phyloP scores from a whole-genome alignment of 306 rosid genomes.

The Vigna reflexopilosa region DNA sequence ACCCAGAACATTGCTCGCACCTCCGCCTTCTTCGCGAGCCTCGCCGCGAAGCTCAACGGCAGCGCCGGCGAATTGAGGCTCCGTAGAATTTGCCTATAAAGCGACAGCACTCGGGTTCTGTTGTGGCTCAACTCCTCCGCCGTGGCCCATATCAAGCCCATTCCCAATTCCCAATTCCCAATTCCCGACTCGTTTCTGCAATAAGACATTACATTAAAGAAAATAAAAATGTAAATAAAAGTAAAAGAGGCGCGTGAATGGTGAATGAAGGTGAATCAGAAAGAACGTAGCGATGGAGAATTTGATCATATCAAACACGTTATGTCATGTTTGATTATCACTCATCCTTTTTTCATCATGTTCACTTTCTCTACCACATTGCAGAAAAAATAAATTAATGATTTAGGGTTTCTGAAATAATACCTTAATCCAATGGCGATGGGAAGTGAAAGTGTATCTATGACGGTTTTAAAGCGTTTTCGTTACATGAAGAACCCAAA shows the following conservation, averaged over 20 bases:
- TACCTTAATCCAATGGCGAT: neutral
- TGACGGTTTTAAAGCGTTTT: neutral
- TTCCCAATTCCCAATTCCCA: slow-evolving; percentile 70
- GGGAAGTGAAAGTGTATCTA: neutral
- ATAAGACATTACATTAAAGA: neutral
- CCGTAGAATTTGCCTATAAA: slow-evolving; percentile 76
- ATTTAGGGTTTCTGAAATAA: neutral
- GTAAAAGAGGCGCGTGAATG: neutral
- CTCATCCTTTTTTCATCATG: neutral
- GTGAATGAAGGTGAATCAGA: neutral
- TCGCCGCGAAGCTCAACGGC: slow-evolving; percentile 68
- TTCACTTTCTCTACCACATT: neutral
- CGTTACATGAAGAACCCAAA: neutral
- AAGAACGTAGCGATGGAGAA: slow-evolving; percentile 19
- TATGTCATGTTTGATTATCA: neutral
- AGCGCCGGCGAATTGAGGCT: slow-evolving; percentile 76
- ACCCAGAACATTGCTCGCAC: slow-evolving; percentile 74
- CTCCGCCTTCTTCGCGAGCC: slow-evolving; percentile 73
- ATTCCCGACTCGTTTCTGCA: slow-evolving; percentile 42
- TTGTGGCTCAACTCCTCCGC: slow-evolving; percentile 78
- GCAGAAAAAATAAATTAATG: neutral
- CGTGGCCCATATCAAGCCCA: slow-evolving; percentile 81
- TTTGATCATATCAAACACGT: neutral
- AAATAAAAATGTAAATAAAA: neutral
- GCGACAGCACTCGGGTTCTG: slow-evolving; percentile 66